These are phyloP conservation scores for Calonectria naviculata DNA, from an alignment of 2,329 filamentous ascomycete genomes.

Conservation along the genomic window DNA sequence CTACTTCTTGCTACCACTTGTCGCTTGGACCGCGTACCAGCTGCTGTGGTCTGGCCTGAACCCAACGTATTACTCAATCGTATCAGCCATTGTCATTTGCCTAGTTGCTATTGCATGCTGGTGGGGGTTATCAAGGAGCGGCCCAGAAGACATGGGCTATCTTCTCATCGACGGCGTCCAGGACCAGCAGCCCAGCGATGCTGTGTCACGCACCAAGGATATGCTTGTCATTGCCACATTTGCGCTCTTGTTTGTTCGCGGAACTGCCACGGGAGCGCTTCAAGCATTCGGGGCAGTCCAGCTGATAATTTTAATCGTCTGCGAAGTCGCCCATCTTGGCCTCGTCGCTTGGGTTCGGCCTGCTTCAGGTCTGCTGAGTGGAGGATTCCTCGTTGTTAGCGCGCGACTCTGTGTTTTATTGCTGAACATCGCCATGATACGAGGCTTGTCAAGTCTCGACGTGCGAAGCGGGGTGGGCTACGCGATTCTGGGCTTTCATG, in stretches of 20 bases:
- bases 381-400: background rate
- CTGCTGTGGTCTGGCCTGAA: conserved; percentile 49
- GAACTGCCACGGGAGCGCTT: conserved; percentile 24
- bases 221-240: conserved; percentile 44
- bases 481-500: conserved; percentile 73
- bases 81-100: conserved; percentile 29
- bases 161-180: conserved; percentile 62
- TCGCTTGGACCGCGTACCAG: conserved; percentile 79
- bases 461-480: conserved; percentile 78
- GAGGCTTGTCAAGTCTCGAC: conserved; percentile 71
- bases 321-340: conserved; percentile 20
- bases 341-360: conserved; percentile 65
- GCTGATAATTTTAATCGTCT: conserved; percentile 18
- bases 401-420: conserved; percentile 30
- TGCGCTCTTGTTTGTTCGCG: conserved; percentile 25
- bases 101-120: conserved; percentile 38
- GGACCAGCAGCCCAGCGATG: conserved; percentile 72
- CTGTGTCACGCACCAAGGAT: conserved; percentile 58
- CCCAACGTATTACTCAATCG: conserved; percentile 49
- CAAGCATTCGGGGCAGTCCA: conserved; percentile 18
- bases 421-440: conserved; percentile 57
- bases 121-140: conserved; percentile 42
- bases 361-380: conserved; percentile 53
- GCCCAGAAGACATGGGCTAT: conserved; percentile 25
- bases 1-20: conserved; percentile 78